Conservation (phyloP, 2,329 filamentous ascomycete genomes). For the Neofusicoccum laricinum region DNA sequence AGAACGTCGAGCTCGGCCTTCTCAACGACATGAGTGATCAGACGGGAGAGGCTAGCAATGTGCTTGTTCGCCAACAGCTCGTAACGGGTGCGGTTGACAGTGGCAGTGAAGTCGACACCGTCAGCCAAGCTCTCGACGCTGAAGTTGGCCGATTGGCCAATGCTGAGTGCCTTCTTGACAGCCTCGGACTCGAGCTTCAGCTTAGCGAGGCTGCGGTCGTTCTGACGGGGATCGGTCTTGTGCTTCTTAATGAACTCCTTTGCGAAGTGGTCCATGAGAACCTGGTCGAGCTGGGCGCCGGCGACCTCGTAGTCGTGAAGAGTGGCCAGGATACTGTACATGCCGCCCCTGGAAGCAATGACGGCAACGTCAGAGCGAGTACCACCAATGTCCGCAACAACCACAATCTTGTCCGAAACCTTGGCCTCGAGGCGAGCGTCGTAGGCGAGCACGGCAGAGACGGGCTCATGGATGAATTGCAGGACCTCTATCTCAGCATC, state of each 20-base stretch:
- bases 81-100: conserved; percentile 89
- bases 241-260: conserved; percentile 99
- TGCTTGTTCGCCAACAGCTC: conserved; percentile 85
- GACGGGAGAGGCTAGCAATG: conserved; percentile 80
- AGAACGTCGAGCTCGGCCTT: conserved; percentile 91
- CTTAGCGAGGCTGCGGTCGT: conserved; percentile 82
- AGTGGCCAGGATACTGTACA: conserved; percentile 93
- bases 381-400: conserved; percentile 90
- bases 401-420: conserved; percentile 79
- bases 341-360: conserved; percentile 84
- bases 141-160: conserved; percentile 85
- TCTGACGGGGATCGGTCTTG: conserved; percentile 76
- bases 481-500: conserved; percentile 83
- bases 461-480: conserved; percentile 88
- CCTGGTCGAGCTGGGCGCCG: conserved; percentile 81
- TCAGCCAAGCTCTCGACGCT: conserved; percentile 88
- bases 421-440: conserved; percentile 77
- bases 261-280: conserved; percentile 91
- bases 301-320: conserved; percentile 94
- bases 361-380: conserved; percentile 90
- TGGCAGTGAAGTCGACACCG: conserved; percentile 86
- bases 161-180: conserved; percentile 86
- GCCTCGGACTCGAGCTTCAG: conserved; percentile 87
- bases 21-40: conserved; percentile 80
- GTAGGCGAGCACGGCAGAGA: conserved; percentile 85